A percentile compares a stretch with the other conserved stretches of the same genome.
Conservation (phyloP, 306 rosid species). For the Inga laurina region DNA sequence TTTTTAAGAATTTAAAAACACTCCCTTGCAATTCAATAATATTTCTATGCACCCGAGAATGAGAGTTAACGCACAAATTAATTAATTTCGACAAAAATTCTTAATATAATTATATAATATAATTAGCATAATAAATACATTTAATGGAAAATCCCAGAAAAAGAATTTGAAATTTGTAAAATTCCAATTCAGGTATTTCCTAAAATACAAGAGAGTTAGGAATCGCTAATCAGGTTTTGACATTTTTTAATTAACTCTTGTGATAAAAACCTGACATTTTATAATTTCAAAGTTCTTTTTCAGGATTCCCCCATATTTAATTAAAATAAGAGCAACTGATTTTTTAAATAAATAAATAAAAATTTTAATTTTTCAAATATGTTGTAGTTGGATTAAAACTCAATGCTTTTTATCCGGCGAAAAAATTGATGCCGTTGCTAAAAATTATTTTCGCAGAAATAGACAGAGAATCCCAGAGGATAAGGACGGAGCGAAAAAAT, state of each 20-base stretch:
- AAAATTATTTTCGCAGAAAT: background rate
- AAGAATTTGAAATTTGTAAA: too few relatives aligned
- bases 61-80: background rate
- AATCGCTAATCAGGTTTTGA: too few relatives aligned
- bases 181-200: too few relatives aligned
- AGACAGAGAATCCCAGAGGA: background rate
- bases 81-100: background rate
- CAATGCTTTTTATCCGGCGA: background rate
- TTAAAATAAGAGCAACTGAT: background rate
- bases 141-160: too few relatives aligned
- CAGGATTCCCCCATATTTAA: too few relatives aligned
- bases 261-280: too few relatives aligned
- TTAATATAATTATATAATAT: background rate
- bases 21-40: background rate
- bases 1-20: background rate
- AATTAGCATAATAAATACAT: background rate
- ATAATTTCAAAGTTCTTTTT: too few relatives aligned
- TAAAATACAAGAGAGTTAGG: too few relatives aligned
- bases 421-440: background rate
- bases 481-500: background rate
- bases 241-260: too few relatives aligned
- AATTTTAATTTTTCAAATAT: background rate
- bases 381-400: background rate
- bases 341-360: background rate
- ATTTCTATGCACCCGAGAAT: background rate